phyloP scores from a whole-genome alignment of 2,329 filamentous ascomycete genomes.

The Ascochyta pisi region DNA sequence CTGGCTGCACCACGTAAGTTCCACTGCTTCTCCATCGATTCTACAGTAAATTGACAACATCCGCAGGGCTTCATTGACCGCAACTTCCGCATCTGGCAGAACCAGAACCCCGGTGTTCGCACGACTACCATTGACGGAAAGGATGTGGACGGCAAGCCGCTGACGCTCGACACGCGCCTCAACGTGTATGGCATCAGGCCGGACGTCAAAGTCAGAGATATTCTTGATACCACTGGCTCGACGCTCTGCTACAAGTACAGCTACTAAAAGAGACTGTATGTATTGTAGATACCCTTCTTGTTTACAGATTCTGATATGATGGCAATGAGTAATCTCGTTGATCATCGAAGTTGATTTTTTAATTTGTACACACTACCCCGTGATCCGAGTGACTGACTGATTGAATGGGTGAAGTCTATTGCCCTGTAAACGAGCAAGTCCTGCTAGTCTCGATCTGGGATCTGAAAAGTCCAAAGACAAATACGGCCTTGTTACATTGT shows the following conservation, averaged over 20 bases:
- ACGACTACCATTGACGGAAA: conserved; percentile 51
- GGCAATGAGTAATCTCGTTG: not conserved
- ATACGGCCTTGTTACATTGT: too few relatives aligned
- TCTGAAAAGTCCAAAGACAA: too few relatives aligned
- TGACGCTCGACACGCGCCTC: conserved; percentile 41
- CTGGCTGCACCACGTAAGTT: not conserved
- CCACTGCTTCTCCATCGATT: not conserved
- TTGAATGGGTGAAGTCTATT: too few relatives aligned
- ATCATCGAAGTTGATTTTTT: not conserved
- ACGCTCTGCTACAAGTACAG: conserved; percentile 47
- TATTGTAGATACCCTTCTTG: conserved; percentile 5
- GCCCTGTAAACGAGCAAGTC: too few relatives aligned
- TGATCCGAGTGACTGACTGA: too few relatives aligned
- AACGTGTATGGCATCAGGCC: conserved; percentile 38
- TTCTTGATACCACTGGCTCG: conserved; percentile 35
- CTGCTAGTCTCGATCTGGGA: too few relatives aligned
- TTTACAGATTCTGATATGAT: conserved; percentile 1
- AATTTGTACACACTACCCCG: too few relatives aligned
- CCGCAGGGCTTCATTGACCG: conserved; percentile 58
- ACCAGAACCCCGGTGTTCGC: conserved; percentile 31
- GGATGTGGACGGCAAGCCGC: conserved; percentile 31
- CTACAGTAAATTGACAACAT: not conserved
- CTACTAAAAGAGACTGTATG: conserved; percentile 31
- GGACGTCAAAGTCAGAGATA: conserved; percentile 36
- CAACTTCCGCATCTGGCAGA: conserved; percentile 60